Evolutionary conservation across 805 yeast species (phyloP), one percentile per base, ranked within the genome.

Genomic region (Saturnispora kantuleensis): DNA sequence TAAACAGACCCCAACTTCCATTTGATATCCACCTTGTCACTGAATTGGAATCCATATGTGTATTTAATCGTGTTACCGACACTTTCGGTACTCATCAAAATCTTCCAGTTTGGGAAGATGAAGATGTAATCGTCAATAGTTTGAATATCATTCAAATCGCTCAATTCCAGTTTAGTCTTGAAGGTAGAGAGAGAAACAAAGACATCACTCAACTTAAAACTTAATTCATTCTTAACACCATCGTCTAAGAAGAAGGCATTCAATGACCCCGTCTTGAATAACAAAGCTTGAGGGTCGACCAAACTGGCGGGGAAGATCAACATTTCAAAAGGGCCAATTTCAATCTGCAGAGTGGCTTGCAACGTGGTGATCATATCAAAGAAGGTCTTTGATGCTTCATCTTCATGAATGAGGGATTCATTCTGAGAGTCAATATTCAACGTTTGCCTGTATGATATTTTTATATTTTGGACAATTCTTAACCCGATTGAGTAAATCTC

Each of bases 1-100:
- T 84, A 85, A 15, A 93, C 80, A 0, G 95, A 81, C 0, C 97
- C 97, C 28, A 93, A 65, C 58, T 93, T 93, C 98, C 98, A 93
- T 40, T 86, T 74, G 1, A 93, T 79, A 48, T 87, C 95, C 34
- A 93, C 93, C 12, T 86, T 78, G 26, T 96, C 97, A 8, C 86
- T 95, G 66, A 93, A 87, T 2, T 79, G 68, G 41, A 93, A 79
- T 38, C 70, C 71, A 60, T 76, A 93, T 1, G 71, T 66, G 56
- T 81, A 87, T 53, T 83, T 81, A 36, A 93, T 74, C 4, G 69
- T 49, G 37, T 74, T 72, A 13, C 74, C 69, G 10, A 67, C 67
- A 30, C 65, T 61, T 54, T 86, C 89, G 67, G 76, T 74, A 0
- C 89, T 89, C 97, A 90, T 89, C 6, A 74, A 63, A 13, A 90